Percentiles rank a stretch among this genome's conserved stretches.
Conservation (phyloP, 1,284 basidiomycete genomes). For the Ceratorhiza oryzae-sativae region DNA sequence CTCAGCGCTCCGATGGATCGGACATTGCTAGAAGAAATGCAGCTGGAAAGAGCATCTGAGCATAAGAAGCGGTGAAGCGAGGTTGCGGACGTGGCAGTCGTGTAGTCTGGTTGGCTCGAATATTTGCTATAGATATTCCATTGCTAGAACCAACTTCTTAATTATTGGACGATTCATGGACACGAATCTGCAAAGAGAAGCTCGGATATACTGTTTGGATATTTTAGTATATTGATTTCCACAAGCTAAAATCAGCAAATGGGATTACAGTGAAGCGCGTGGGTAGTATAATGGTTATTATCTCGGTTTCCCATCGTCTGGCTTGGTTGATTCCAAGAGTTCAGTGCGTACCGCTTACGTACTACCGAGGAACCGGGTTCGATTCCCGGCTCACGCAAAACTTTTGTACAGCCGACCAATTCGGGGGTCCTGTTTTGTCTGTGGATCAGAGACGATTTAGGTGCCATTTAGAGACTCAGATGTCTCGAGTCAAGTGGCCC, state of each 20-base stretch:
- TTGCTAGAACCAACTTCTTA: too few species aligned
- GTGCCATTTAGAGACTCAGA: too few species aligned
- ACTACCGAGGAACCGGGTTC: constrained; percentile 37
- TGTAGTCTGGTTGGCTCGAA: too few species aligned
- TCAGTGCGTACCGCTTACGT: background rate
- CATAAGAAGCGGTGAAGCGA: background rate
- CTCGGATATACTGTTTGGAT: too few species aligned
- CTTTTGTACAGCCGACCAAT: background rate
- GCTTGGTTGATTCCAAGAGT: background rate
- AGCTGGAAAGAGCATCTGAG: background rate
- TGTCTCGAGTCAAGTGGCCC: too few species aligned
- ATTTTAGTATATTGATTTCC: too few species aligned
- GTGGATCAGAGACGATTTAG: too few species aligned
- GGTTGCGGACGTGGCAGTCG: background rate
- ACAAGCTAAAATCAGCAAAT: too few species aligned
- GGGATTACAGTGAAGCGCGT: background rate
- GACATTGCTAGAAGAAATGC: background rate
- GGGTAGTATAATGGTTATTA: constrained; percentile 37
- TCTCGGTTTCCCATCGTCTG: constrained; percentile 34
- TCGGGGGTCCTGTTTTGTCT: too few species aligned
- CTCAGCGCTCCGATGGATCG: background rate
- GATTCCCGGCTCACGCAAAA: constrained; percentile 34
- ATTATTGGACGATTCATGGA: too few species aligned
- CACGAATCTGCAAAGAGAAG: too few species aligned
- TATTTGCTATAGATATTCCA: too few species aligned